These are phyloP conservation scores for Daldinia decipiens DNA, from an alignment of 495 filamentous ascomycete species.

Conservation along the genomic window DNA sequence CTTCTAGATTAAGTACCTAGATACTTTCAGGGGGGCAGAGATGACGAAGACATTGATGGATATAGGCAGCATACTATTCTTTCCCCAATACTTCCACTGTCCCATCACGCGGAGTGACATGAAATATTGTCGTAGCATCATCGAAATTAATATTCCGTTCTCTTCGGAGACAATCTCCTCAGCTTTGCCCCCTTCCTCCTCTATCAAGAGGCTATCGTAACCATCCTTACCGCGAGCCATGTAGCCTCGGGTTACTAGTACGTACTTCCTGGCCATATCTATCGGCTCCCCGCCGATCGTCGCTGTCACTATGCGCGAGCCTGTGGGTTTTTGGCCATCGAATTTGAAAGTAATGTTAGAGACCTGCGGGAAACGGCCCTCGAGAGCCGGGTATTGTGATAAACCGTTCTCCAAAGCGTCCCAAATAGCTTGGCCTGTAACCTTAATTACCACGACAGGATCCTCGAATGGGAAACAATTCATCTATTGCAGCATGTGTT, in stretches of 20 bases:
- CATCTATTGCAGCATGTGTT: slow-evolving; percentile 41
- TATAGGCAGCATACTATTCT: slow-evolving; percentile 46
- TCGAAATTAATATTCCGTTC: slow-evolving; percentile 84
- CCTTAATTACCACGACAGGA: slow-evolving; percentile 79
- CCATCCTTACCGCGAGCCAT: slow-evolving; percentile 91
- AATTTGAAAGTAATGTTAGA: slow-evolving; percentile 80
- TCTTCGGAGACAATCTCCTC: slow-evolving; percentile 85
- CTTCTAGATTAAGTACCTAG: neutral
- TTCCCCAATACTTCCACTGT: slow-evolving; percentile 74
- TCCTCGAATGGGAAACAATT: slow-evolving; percentile 94
- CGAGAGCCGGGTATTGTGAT: slow-evolving; percentile 80
- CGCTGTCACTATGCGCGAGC: slow-evolving; percentile 70
- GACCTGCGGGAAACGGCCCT: slow-evolving; percentile 84
- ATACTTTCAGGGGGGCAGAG: neutral
- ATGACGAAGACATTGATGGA: slow-evolving; percentile 10
- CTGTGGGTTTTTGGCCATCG: slow-evolving; percentile 66
- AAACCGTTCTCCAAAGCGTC: slow-evolving; percentile 86
- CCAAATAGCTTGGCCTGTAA: slow-evolving; percentile 71
- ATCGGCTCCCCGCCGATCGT: slow-evolving; percentile 68
- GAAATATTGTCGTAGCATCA: slow-evolving; percentile 89
- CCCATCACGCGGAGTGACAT: slow-evolving; percentile 81
- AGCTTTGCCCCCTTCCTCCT: slow-evolving; percentile 74
- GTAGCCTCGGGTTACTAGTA: slow-evolving; percentile 80
- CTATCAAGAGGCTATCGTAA: slow-evolving; percentile 74
- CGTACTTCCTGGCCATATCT: slow-evolving; percentile 69